These are phyloP conservation scores for Fraxinus nigra DNA, from an alignment of 305 asterid species.

Conservation along the genomic window DNA sequence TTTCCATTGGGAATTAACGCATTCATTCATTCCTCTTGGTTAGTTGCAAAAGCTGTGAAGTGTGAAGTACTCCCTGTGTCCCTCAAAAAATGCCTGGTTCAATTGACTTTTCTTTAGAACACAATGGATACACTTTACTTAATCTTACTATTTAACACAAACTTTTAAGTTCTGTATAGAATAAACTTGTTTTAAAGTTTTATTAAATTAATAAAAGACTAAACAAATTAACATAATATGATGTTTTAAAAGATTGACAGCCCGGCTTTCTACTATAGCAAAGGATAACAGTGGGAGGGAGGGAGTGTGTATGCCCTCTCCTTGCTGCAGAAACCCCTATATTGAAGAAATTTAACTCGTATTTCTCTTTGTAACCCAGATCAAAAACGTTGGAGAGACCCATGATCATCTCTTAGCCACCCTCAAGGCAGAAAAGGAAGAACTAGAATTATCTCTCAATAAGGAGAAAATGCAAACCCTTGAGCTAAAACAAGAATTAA, in stretches of 20 bases:
- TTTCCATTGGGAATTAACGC: not conserved
- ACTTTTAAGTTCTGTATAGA: not conserved
- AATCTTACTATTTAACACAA: not conserved
- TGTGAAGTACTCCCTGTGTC: not conserved
- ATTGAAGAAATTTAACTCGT: slow-evolving; percentile 10
- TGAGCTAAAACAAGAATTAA: slow-evolving; percentile 68
- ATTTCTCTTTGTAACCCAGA: slow-evolving; percentile 40
- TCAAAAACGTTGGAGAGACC: slow-evolving; percentile 57
- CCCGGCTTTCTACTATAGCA: not conserved
- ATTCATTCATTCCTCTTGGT: slow-evolving; percentile 6
- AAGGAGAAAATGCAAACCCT: slow-evolving; percentile 65
- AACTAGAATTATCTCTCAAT: slow-evolving; percentile 64
- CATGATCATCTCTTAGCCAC: slow-evolving; percentile 52
- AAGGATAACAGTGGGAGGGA: not conserved
- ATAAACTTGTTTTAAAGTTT: not conserved
- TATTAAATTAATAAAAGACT: not conserved
- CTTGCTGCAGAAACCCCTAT: slow-evolving; percentile 14
- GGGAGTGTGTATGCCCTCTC: not conserved
- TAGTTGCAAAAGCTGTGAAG: slow-evolving; percentile 10
- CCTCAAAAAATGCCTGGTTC: not conserved
- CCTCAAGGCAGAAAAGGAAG: slow-evolving; percentile 71
- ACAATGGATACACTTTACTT: not conserved
- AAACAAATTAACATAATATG: not conserved
- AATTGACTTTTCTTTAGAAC: not conserved
- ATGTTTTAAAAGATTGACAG: not conserved